A percentile compares a stretch with the other conserved stretches of the same genome.
Conservation (phyloP, 176 grass and related monocot species). For the Olyra latifolia region DNA sequence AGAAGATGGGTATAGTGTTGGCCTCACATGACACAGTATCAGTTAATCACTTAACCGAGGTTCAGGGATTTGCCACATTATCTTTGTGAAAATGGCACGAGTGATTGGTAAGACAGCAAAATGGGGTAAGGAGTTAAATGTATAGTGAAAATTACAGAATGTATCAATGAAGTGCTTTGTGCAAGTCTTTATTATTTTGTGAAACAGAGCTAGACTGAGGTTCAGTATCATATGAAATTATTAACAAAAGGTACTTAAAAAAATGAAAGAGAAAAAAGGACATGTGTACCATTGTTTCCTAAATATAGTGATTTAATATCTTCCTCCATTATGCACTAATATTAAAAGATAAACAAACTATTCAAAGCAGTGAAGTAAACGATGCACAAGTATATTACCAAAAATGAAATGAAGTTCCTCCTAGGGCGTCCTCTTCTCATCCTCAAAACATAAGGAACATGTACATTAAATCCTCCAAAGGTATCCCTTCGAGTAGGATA, state of each 20-base stretch:
- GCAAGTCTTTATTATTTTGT: slow-evolving; percentile 16
- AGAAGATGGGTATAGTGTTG: background rate
- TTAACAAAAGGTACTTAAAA: slow-evolving; percentile 2
- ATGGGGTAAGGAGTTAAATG: background rate
- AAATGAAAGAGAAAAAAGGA: background rate
- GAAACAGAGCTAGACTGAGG: slow-evolving; percentile 3
- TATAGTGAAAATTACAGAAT: slow-evolving; percentile 19
- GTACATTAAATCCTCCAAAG: slow-evolving; percentile 73
- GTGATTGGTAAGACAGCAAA: background rate
- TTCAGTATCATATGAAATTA: background rate
- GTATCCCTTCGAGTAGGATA: slow-evolving; percentile 74
- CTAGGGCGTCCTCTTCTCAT: slow-evolving; percentile 84
- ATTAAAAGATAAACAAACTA: slow-evolving; percentile 4
- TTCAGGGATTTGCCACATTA: background rate
- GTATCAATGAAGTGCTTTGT: background rate
- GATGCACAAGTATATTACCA: slow-evolving; percentile 59
- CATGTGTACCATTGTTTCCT: background rate
- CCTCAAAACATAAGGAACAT: slow-evolving; percentile 83
- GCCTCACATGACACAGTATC: background rate
- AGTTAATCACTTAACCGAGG: background rate
- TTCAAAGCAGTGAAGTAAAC: background rate
- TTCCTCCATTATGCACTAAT: background rate
- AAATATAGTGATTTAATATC: background rate
- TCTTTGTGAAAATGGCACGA: background rate
- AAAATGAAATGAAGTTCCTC: slow-evolving; percentile 64